Evolutionary conservation across 2,329 filamentous ascomycete genomes (phyloP), one percentile per base, ranked within the genome.

Genomic region (Ceratocystis eucalypticola): DNA sequence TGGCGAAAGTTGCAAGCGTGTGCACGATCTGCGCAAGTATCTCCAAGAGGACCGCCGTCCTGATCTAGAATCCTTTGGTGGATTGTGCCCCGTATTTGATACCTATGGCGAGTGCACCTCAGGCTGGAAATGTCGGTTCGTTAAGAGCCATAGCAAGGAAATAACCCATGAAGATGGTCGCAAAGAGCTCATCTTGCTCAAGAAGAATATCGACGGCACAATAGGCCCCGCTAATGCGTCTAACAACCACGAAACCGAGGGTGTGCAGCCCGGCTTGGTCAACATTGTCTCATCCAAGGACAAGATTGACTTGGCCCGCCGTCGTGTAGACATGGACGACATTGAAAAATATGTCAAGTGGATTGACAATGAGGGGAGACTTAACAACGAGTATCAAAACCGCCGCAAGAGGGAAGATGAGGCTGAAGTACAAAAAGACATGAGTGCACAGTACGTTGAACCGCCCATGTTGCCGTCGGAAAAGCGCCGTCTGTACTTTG

Each of bases 121-220:
- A 15, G 94, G 94, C 5, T 99, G 93, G 92, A 96, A 93, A 74
- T 99, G 94, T 74, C 88, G 93, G 25, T 96, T 96, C 73, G 88
- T 90, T 44, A 83, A 83, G 69, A 95, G 90, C 69, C 94, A 99
- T 76, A 94, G 91, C 71, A 81, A 86, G 69, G 93, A 97, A 76
- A 76, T 89, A 28, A 84, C 88, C 70, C 84, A 80, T 22, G 85
- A 87, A 65, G 92, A 96, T 74, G 93, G 91, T 7, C 83, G 84
- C 70, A 91, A 89, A 72, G 93, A 97, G 76, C 77, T 97, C 64
- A 80, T 93, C 2, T 79, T 96, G 62, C 25, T 68, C 15, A 74
- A 72, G 67, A 80, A 84, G 71, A 67, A 76, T n/a, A 76, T 66
- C 17, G 62, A 65, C 22, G 62, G 63, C 41, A 61, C 37, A 25